Percentiles rank a stretch among this genome's conserved stretches.
Evolutionary conservation across 1,284 basidiomycete genomes (phyloP).

Genomic region (Athelia sp.): DNA sequence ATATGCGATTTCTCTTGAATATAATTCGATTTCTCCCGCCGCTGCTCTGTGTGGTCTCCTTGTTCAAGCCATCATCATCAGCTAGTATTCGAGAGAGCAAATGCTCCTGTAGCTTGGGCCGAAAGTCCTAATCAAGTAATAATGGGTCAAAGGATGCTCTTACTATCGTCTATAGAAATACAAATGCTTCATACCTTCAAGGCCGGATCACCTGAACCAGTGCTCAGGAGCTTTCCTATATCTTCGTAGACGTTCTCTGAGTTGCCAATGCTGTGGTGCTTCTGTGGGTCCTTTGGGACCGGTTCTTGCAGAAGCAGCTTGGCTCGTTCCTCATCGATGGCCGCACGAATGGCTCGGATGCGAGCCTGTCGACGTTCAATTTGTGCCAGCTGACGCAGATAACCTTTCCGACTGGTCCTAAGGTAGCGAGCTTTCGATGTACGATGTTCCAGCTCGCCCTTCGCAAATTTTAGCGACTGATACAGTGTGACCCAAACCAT

Average conservation of each 20-base stretch:
- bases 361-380: neutral
- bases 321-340: neutral
- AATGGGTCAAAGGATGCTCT: neutral
- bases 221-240: neutral
- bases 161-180: neutral
- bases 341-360: neutral
- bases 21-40: neutral
- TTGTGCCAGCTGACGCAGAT: neutral
- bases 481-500: neutral
- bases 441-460: neutral
- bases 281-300: neutral
- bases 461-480: neutral
- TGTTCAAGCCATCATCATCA: no score
- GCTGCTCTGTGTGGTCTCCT: no score
- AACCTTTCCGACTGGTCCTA: neutral
- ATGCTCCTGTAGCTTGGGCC: neutral
- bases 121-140: neutral
- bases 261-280: neutral
- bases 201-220: neutral
- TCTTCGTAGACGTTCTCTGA: neutral
- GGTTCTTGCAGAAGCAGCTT: neutral
- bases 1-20: neutral
- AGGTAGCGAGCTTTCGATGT: neutral
- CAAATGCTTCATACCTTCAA: neutral
- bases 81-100: neutral